Conservation (phyloP, 441 rosid genomes). For the Syzygium syzygioides region DNA sequence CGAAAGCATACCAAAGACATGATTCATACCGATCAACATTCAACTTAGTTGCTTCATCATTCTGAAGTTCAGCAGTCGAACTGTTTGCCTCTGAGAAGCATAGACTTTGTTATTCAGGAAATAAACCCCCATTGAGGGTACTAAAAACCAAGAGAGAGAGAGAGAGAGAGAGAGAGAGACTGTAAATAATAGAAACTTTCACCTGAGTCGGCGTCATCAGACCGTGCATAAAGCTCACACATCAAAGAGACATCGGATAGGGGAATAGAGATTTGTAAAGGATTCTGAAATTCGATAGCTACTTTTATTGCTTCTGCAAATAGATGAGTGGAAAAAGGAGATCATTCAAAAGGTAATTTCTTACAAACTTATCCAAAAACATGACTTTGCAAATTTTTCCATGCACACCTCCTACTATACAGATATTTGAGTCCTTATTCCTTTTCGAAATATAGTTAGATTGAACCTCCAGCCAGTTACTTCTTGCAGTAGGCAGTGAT, state of each 20-base stretch:
- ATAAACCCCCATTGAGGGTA: not conserved
- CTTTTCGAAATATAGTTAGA: conserved; percentile 65
- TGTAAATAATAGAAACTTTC: conserved; percentile 18
- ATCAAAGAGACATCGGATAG: conserved; percentile 67
- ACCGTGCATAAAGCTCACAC: conserved; percentile 55
- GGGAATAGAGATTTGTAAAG: conserved; percentile 71
- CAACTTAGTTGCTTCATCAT: conserved; percentile 36
- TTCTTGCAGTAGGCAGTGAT: conserved; percentile 59
- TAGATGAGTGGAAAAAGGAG: not conserved
- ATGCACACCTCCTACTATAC: conserved; percentile 99
- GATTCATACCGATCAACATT: conserved; percentile 30
- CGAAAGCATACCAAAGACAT: not conserved
- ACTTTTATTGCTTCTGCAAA: conserved; percentile 81
- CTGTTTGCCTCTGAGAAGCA: conserved; percentile 41
- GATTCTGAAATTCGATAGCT: conserved; percentile 72
- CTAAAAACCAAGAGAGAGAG: not conserved
- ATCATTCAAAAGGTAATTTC: not conserved
- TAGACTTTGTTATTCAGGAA: conserved; percentile 4
- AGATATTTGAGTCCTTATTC: conserved; percentile 70
- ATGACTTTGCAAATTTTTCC: conserved; percentile 23
- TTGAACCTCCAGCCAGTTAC: conserved; percentile 96
- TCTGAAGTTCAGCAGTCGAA: conserved; percentile 33
- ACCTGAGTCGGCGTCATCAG: conserved; percentile 67
- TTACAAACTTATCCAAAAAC: not conserved
- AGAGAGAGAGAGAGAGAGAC: conserved; percentile 7